Evolutionary conservation across 116 monocot genomes (phyloP), one percentile per base, ranked within the genome.

Genomic region (Posidonia oceanica): DNA sequence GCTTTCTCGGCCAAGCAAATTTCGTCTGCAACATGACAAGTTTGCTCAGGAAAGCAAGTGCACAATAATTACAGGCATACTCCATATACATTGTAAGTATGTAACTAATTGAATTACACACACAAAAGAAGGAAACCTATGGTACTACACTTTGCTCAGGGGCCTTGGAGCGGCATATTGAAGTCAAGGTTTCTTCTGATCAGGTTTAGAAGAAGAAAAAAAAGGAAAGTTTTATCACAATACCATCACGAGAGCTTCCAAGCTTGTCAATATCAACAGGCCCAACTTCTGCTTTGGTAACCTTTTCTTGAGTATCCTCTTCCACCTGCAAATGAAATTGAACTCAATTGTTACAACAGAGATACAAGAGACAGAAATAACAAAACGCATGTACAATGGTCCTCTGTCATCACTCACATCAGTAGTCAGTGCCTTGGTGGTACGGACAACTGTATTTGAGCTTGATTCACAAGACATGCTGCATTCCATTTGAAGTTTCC

Each of bases 241-340:
- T 52, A 68, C 68, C 68, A 48, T 36, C 51, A 29, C 17, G 52
- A 68, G 54, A 37, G 20, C 8, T 14, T 21, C 23, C 54, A 37
- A 14, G 13, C 1, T 68, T 53, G 10, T 36, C 10, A 22, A n/a
- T 17, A 53, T 53, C 44, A 52, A 15, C 37, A 41, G 52, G 14
- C 29, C 3, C 18, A 52, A 17, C 22, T 53, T 68, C 68, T 68
- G 54, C 16, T 68, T 68, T 13, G 2, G 15, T 12, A 53, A 17
- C 7, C 18, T 53, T 16, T 15, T 54, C 18, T 36, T 36, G 15
- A 36, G 29, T 15, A 58, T 7, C 17, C 7, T 23, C 14, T 36
- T 68, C 53, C 29, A 68, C 68, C 68, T 68, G 68, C 68, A 68
- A 14, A 54, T 7, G 41, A 39, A 48, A 18, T 42, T 29, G 3